phyloP scores from a whole-genome alignment of 2,329 filamentous ascomycete genomes.

The Colletotrichum salicis region DNA sequence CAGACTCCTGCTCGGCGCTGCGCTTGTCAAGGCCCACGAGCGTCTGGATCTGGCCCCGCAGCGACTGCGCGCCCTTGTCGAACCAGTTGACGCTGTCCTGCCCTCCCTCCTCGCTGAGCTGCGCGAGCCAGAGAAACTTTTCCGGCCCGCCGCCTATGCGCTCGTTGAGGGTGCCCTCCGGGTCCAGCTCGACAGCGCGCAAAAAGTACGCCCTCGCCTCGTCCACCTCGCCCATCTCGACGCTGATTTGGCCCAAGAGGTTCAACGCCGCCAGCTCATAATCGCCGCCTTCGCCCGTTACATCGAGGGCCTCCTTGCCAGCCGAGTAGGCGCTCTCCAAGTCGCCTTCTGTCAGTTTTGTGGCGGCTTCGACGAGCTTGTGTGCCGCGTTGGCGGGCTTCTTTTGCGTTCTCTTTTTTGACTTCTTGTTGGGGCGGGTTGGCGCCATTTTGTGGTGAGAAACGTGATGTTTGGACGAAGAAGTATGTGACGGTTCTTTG shows the following conservation, averaged over 20 bases:
- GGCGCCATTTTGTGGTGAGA: slow-evolving; percentile 50
- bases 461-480: not conserved
- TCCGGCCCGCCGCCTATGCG: slow-evolving; percentile 84
- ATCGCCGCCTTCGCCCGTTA: slow-evolving; percentile 57
- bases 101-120: slow-evolving; percentile 80
- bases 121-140: slow-evolving; percentile 94
- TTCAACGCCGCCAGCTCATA: slow-evolving; percentile 74
- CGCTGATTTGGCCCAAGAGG: slow-evolving; percentile 81
- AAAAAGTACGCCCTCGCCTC: slow-evolving; percentile 78
- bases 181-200: slow-evolving; percentile 79
- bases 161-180: slow-evolving; percentile 76
- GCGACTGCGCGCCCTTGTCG: slow-evolving; percentile 75
- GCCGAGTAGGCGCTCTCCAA: slow-evolving; percentile 52
- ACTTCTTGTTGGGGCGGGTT: slow-evolving; percentile 51
- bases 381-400: slow-evolving; percentile 40
- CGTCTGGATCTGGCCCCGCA: slow-evolving; percentile 76
- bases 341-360: slow-evolving; percentile 55
- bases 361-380: slow-evolving; percentile 52
- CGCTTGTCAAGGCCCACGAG: slow-evolving; percentile 61
- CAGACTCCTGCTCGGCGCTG: slow-evolving; percentile 51
- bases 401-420: slow-evolving; percentile 45
- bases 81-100: slow-evolving; percentile 74
- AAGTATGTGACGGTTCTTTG: not conserved
- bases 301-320: slow-evolving; percentile 56
- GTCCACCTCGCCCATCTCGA: slow-evolving; percentile 85